Conservation (phyloP, 1,139 yeast genomes). For the Debaryomyces subglobosus region DNA sequence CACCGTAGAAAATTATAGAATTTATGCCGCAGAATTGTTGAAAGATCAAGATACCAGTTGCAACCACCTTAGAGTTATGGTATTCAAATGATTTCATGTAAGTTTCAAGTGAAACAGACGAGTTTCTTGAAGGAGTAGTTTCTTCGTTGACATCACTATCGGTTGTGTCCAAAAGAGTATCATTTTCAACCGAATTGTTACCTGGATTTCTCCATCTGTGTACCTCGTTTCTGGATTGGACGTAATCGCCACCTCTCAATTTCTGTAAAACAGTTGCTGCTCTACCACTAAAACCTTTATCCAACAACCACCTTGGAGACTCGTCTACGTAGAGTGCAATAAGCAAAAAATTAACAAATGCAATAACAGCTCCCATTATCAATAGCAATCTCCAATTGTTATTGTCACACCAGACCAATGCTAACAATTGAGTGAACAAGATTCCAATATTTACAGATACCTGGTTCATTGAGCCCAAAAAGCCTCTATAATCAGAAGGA, state of each 20-base stretch:
- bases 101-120: conserved; percentile 30
- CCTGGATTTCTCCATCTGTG: conserved; percentile 32
- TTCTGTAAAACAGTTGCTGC: conserved; percentile 42
- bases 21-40: conserved; percentile 95
- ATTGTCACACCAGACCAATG: conserved; percentile 66
- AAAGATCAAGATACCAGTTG: conserved; percentile 75
- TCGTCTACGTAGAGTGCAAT: conserved; percentile 58
- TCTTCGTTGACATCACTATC: conserved; percentile 13
- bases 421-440: conserved; percentile 72
- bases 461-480: conserved; percentile 87
- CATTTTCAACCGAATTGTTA: conserved; percentile 8
- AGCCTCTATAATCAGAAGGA: conserved; percentile 69
- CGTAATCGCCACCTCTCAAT: conserved; percentile 47
- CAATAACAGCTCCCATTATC: conserved; percentile 58
- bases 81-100: conserved; percentile 58
- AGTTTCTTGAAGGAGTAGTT: not conserved
- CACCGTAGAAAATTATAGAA: conserved; percentile 90
- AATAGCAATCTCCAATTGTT: conserved; percentile 74
- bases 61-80: conserved; percentile 61
- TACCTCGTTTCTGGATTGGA: conserved; percentile 40
- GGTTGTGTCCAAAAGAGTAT: conserved; percentile 16
- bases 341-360: conserved; percentile 48
- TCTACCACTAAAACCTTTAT: conserved; percentile 33
- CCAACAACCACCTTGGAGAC: conserved; percentile 80
- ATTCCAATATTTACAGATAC: conserved; percentile 85